Base-by-base conservation (phyloP, 129 eudicot genomes). In the Heracleum sosnowskyi region DNA sequence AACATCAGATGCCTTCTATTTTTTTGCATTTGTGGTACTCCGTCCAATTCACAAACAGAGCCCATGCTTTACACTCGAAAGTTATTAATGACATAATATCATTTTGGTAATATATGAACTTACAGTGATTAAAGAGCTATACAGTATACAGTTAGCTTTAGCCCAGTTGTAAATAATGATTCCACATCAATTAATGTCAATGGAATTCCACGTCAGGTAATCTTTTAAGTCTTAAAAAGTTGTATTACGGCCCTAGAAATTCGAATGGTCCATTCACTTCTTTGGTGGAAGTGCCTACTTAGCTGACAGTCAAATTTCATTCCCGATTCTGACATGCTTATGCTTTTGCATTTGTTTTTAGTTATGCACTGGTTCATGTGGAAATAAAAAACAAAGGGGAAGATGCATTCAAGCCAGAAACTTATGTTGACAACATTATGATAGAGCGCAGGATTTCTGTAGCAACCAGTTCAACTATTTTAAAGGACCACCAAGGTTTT, bases 311-410 rank as follows among this genome's bases (percentile, higher is more conserved):
- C 28, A 62, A 60, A 24, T 77, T 62, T 17, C 28, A 17, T 60
- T 77, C 29, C 55, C 8, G 41, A 20, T 37, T 77, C 29, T 60
- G 68, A 60, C 5, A 24, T 44, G 18, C 34, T 17, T 17, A 17
- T 84, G 53, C 37, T 41, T 77, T 0, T 51, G 8, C 79, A 37
- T 63, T 63, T 80, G 42, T 84, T 77, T 84, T 71, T 83, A 95
- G 99, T 83, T 81, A 85, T 75, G 95, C 99, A 18, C 87, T 89
- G 87, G 96, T 96, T 78, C 91, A 82, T 29, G 85, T 96, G 85
- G 96, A 92, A 85, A 62, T 96, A 1, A 92, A 82, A 81, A 96
- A 96, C 83, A 83, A 84, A 76, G 99, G 99, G 69, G 92, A 86
- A 64, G 99, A 96, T 86, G 94, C 99, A 74, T 96, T 88, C 77